Evolutionary conservation across 2,329 filamentous ascomycete species (phyloP).

Genomic region (Ophiostoma piceae): DNA sequence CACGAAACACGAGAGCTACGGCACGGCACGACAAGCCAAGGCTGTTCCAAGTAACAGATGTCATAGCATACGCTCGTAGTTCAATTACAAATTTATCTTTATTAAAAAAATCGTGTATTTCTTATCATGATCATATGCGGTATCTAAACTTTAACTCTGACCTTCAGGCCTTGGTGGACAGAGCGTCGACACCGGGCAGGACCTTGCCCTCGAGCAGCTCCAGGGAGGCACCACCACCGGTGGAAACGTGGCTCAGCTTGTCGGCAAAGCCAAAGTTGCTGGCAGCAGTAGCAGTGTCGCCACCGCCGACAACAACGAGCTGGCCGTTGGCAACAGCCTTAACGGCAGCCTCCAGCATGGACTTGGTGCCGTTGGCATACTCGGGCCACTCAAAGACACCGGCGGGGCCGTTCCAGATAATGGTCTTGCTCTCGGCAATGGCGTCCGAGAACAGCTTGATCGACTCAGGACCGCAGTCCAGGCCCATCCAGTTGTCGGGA

Average conservation of each 20-base stretch:
- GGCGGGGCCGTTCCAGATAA: constrained; percentile 97
- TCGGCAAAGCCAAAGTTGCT: constrained; percentile 95
- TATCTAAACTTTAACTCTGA: background rate
- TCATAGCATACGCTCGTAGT: no score
- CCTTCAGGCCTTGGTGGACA: constrained; percentile 60
- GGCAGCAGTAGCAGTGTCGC: constrained; percentile 95
- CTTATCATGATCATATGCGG: constrained; percentile 6
- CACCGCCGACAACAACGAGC: constrained; percentile 97
- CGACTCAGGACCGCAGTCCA: constrained; percentile 88
- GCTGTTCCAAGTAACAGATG: no score
- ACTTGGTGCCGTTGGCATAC: constrained; percentile 89
- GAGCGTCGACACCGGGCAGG: constrained; percentile 83
- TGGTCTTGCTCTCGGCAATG: constrained; percentile 85
- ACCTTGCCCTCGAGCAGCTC: constrained; percentile 98
- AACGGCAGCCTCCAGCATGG: constrained; percentile 83
- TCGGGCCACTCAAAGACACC: constrained; percentile 97
- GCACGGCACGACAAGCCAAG: background rate
- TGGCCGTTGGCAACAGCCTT: constrained; percentile 68
- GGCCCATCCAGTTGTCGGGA: constrained; percentile 95
- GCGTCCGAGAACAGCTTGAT: constrained; percentile 82
- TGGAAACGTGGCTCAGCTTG: constrained; percentile 97
- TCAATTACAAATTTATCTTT: no score
- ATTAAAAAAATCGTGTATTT: background rate
- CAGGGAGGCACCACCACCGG: constrained; percentile 88
- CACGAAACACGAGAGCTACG: background rate